A percentile compares a stretch with the other conserved stretches of the same genome.
Conservation (phyloP, 495 filamentous ascomycete species). For the Podospora pseudoanserina region DNA sequence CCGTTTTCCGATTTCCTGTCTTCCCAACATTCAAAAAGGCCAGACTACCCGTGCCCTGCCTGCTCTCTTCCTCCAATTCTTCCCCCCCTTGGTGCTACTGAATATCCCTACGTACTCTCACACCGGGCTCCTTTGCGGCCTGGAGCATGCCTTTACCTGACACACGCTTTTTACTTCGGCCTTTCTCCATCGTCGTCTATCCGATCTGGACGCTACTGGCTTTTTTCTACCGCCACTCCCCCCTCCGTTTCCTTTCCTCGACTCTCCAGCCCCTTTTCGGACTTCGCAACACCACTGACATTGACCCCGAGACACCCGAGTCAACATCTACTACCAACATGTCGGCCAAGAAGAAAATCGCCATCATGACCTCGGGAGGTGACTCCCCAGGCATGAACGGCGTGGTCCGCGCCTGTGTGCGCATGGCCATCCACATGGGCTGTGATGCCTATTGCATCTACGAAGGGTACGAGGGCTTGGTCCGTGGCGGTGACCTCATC, state of each 20-base stretch:
- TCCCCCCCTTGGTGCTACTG: not conserved
- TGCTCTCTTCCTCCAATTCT: not conserved
- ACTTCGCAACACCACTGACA: not conserved
- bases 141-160: slow-evolving; percentile 29
- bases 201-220: slow-evolving; percentile 27
- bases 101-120: slow-evolving; percentile 6
- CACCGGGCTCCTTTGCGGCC: slow-evolving; percentile 22
- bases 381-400: slow-evolving; percentile 99
- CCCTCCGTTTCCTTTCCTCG: slow-evolving; percentile 19
- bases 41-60: not conserved
- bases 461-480: slow-evolving; percentile 95
- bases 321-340: slow-evolving; percentile 24
- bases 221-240: slow-evolving; percentile 25
- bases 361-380: slow-evolving; percentile 93
- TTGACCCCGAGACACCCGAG: slow-evolving; percentile 2
- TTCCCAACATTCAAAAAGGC: not conserved
- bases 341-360: slow-evolving; percentile 71
- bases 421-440: slow-evolving; percentile 80
- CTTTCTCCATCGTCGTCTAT: slow-evolving; percentile 23
- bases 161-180: slow-evolving; percentile 22
- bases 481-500: slow-evolving; percentile 84
- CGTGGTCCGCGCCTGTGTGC: slow-evolving; percentile 87
- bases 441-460: slow-evolving; percentile 88
- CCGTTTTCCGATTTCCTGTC: not conserved
- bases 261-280: slow-evolving; percentile 7